Base-by-base conservation (phyloP, 2,329 filamentous ascomycete genomes). In the Fusarium denticulatum region DNA sequence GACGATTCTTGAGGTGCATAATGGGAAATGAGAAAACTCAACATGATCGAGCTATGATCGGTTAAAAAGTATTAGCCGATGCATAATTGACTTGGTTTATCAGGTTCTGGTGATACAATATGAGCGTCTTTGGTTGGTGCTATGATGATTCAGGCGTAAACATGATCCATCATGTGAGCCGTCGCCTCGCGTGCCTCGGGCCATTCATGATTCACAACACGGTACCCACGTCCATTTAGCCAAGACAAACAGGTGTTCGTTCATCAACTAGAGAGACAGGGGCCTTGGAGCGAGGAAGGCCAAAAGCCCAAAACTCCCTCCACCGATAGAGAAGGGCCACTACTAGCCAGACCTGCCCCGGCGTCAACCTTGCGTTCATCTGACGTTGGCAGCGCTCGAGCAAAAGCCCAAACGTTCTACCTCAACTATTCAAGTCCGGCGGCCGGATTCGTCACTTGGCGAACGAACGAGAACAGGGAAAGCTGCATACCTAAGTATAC, bases 151-250 rank as follows among this genome's bases (percentile, higher is more conserved):
- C 67, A 56, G 73, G 42, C 69, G 42, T 47, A 69, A 70, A 61
- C 67, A 76, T 73, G 64, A 61, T 30, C 65, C 65, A 75, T 77
- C 75, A 77, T 77, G 75, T 77, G 75, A 71, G 71, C 53, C 36
- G 60, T 64, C 64, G 47, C 60, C 66, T 75, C 58, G 55, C 65
- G 67, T 65, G 45, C 62, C 66, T 72, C 46, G 47, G 75, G 65
- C 68, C 68, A 76, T 65, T 45, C 50, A 56, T 52, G 37, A 72
- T 59, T 52, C 56, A 60, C 60, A 55, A 55, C 46, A 53, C 24
- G 36, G 67, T 37, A 37, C 32, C 59, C 60, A 49, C 52, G 65
- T 26, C 36, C 55, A 43, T 42, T 28, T n/a, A 37, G 26, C 26
- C 30, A 39, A 63, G 60, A 63, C 52, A 63, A 47, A 32, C 22